Evolutionary conservation across 208 protist genomes (phyloP).

Genomic region (Phytomonas sp.): DNA sequence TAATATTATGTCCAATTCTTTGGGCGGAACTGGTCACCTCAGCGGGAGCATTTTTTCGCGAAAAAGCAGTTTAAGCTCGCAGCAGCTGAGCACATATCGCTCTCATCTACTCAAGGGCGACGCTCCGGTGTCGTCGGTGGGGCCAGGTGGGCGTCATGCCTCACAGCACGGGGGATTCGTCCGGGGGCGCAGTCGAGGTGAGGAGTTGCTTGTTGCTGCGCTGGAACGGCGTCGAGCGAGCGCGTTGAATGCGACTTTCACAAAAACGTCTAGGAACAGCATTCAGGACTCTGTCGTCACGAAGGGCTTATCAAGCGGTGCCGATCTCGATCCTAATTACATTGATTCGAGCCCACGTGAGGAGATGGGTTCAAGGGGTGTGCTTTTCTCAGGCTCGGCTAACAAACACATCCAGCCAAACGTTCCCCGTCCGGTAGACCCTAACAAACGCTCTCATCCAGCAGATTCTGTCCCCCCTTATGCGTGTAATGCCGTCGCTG

Average conservation of each 20-base stretch:
- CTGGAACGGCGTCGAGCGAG: neutral
- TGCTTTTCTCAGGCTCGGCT: neutral
- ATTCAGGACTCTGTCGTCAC: neutral
- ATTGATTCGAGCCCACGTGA: neutral
- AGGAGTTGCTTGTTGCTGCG: neutral
- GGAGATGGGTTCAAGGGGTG: neutral
- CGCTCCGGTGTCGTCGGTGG: neutral
- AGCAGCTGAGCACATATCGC: neutral
- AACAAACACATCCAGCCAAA: neutral
- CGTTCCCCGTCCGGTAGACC: neutral
- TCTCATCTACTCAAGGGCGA: neutral
- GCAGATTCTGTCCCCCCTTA: neutral
- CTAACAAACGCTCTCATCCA: neutral
- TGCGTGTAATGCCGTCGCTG: neutral
- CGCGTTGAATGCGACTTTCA: neutral
- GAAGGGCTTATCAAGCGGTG: neutral
- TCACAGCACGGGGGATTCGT: slow-evolving; percentile 4
- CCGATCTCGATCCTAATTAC: neutral
- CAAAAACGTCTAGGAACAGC: neutral
- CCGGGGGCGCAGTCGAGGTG: slow-evolving; percentile 6
- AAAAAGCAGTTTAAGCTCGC: neutral
- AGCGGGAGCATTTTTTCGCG: neutral
- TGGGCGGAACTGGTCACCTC: neutral
- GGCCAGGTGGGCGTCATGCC: neutral
- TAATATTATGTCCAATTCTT: neutral